Evolutionary conservation across 1,284 basidiomycete species (phyloP).

Genomic region (Pyrrhoderma noxium): DNA sequence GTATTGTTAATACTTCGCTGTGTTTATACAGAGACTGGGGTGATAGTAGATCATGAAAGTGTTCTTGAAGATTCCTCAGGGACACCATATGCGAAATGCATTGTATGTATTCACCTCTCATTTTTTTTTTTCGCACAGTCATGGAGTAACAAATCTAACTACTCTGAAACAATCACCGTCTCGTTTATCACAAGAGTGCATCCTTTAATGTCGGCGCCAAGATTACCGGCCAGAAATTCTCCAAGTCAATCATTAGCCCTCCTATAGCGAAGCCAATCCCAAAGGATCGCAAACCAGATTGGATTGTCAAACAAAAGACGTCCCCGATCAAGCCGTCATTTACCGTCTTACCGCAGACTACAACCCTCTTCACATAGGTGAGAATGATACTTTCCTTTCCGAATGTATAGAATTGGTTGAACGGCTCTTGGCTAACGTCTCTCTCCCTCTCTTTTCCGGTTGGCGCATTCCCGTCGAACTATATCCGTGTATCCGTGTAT

Average conservation of each 20-base stretch:
- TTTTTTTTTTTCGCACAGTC: not conserved
- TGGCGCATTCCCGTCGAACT: too few relatives aligned
- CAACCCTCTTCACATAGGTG: constrained; percentile 79
- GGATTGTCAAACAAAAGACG: constrained; percentile 62
- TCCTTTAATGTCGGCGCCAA: constrained; percentile 73
- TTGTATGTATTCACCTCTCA: constrained; percentile 43
- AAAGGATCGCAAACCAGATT: constrained; percentile 61
- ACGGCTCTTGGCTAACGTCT: not conserved
- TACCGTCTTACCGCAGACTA: constrained; percentile 82
- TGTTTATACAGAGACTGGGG: constrained; percentile 53
- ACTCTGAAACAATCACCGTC: too few relatives aligned
- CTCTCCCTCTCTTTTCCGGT: constrained; percentile 2
- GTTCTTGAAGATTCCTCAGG: constrained; percentile 56
- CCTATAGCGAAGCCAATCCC: constrained; percentile 63
- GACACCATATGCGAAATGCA: constrained; percentile 63
- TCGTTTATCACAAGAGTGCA: constrained; percentile 49
- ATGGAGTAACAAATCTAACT: not conserved
- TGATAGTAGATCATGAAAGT: constrained; percentile 62
- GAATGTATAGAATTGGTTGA: not conserved
- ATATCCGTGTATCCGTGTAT: too few relatives aligned
- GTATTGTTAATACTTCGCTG: not conserved
- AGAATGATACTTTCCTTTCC: constrained; percentile 20
- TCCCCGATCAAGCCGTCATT: constrained; percentile 68
- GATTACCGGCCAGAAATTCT: constrained; percentile 59
- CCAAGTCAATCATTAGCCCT: constrained; percentile 60